Evolutionary conservation across 2,329 filamentous ascomycete genomes (phyloP), one percentile per base, ranked within the genome.

Genomic region (Talaromyces sp.): DNA sequence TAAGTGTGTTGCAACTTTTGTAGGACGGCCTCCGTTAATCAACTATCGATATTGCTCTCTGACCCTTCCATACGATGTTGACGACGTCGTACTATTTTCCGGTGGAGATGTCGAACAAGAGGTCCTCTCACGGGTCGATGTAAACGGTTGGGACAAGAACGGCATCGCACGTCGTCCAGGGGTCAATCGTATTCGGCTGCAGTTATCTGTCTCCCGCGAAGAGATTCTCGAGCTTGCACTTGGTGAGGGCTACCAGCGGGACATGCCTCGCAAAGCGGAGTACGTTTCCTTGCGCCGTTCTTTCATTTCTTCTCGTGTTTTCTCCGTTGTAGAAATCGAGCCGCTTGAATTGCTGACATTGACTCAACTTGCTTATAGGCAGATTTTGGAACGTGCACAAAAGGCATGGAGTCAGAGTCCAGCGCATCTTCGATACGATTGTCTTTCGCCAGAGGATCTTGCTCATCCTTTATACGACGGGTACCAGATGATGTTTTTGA

Each of bases 11-110:
- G 67, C 72, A 8, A 72, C 69, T 3, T 70, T 72, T 58, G 61
- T 72, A 2, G 71, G 71, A 12, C 67, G 72, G 25, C 71, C 72
- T n/a, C 71, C 71, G 2, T 64, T 69, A 6, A 68, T 74, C 14
- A 68, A 68, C 25, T 68, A 67, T 62, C 66, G 67, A 33, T 74
- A 72, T 61, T 74, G 70, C 62, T 68, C 72, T 55, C 65, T 68
- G 7, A 33, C 50, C 25, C 60, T 69, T 50, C 72, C 71, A 5
- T 64, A 73, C n/a, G 71, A 74, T 39, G 46, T 74, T 35, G 69
- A 69, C 54, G 68, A 71, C 48, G 69, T 71, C 3, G 68, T 69
- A 11, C 65, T 71, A 14, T 60, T 69, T 39, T 59, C 66, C 0
- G 52, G 65, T 54, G 35, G 64, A 42, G 44, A 37, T 23, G 3